Evolutionary conservation across 225 moss, liverwort and hornwort genomes (phyloP).

Genomic region (Bryum argenteum): DNA sequence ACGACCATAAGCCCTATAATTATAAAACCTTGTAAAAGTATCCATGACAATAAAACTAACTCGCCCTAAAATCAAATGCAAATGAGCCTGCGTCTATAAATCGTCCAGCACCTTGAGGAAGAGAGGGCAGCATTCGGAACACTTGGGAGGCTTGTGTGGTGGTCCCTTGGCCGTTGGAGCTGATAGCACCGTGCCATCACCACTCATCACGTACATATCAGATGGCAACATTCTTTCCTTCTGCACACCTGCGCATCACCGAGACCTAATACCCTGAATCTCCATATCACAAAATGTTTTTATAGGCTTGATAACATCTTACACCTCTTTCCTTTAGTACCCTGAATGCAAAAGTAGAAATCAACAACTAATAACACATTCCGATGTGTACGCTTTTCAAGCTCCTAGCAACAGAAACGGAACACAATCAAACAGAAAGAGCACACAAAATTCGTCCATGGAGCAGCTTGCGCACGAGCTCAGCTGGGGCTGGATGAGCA

Average conservation of each 20-base stretch:
- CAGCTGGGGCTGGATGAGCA: too few species aligned
- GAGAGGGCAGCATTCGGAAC: conserved; percentile 93
- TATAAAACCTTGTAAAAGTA: conserved; percentile 8
- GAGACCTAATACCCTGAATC: not conserved
- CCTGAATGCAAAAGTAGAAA: too few species aligned
- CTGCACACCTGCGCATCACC: conserved; percentile 77
- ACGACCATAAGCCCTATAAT: not conserved
- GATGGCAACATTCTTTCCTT: conserved; percentile 87
- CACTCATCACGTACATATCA: conserved; percentile 90
- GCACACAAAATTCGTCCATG: not conserved
- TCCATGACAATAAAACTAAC: not conserved
- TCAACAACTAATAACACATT: too few species aligned
- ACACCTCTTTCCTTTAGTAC: too few species aligned
- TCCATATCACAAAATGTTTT: too few species aligned
- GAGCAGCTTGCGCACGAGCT: too few species aligned
- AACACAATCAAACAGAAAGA: not conserved
- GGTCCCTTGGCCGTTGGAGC: conserved; percentile 67
- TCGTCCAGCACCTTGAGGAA: conserved; percentile 78
- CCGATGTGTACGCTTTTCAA: not conserved
- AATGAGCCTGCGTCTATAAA: not conserved
- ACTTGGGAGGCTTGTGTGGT: conserved; percentile 93
- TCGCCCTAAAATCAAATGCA: not conserved
- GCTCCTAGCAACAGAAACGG: not conserved
- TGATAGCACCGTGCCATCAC: conserved; percentile 69
- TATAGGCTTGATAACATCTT: too few species aligned